Base-by-base conservation (phyloP, 768 basidiomycete species). In the Chalciporus piperatus region DNA sequence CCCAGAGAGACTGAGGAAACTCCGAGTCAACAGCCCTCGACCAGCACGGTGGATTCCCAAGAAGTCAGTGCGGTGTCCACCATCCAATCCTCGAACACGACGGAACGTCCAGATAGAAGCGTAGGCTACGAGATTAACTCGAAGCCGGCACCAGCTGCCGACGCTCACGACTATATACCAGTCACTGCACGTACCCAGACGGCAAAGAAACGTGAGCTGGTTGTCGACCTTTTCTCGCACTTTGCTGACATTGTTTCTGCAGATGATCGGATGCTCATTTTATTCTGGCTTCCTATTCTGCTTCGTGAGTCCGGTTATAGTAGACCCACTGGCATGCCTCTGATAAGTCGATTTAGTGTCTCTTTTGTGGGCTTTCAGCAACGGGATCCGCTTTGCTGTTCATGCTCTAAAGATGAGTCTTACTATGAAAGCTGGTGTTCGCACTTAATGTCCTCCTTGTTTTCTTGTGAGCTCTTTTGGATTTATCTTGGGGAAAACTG, bases 251-350 rank as follows among this genome's bases (percentile, higher is more conserved):
- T 25, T 51, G 12, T 59, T 13, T 54, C 16, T 51, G 27, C 60
- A 91, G 89, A 86, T 70, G 90, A 93, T 65, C 84, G 83, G 38
- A 93, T 93, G 90, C 79, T 93, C 41, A 62, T 89, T 32, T 64
- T 87, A 38, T 93, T 93, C 74, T 93, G 90, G 90, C 75, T 93
- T 59, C 90, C 90, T 16, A 89, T 92, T 61, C 74, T 93, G 9
- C 68, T 92, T 52, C 69, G 89, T 92, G 60, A 73, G 89, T 82
- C 10, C 28, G n/a, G 27, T 48, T 41, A 16, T 9, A 40, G 6
- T 42, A 12, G 14, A 41, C 47, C 30, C 11, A 41, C 19, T 50
- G 13, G 3, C 27, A 48, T 22, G 19, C 39, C 5, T 27, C 51
- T 66, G 37, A 61, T 32, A 8, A 30, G 32, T 48, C 17, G 32